Evolutionary conservation across 306 rosid genomes (phyloP).

Genomic region (Biancaea sappan): DNA sequence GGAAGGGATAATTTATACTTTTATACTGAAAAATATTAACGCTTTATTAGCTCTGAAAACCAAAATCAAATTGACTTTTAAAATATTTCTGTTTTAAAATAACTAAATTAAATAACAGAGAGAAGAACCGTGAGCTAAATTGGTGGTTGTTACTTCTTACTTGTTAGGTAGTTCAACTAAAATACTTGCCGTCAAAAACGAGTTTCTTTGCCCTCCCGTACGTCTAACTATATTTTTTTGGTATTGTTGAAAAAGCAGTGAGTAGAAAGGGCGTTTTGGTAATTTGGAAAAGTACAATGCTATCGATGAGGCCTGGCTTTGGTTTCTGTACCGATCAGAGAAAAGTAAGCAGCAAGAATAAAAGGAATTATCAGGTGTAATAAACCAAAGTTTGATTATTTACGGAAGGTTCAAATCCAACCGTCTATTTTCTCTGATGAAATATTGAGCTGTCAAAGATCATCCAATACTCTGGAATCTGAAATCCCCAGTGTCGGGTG

Average conservation of each 20-base stretch:
- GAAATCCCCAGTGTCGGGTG: not conserved
- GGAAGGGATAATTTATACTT: conserved; percentile 44
- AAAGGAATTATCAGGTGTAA: conserved; percentile 36
- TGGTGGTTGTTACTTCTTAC: conserved; percentile 51
- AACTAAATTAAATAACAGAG: conserved; percentile 6
- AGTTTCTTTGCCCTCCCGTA: conserved; percentile 41
- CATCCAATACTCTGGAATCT: not conserved
- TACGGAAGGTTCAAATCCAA: not conserved
- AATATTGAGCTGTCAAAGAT: not conserved
- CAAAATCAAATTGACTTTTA: not conserved
- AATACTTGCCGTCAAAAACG: conserved; percentile 65
- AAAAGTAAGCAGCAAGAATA: conserved; percentile 30
- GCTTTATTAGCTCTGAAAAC: conserved; percentile 34
- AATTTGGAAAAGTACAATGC: conserved; percentile 15
- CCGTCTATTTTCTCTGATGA: conserved; percentile 13
- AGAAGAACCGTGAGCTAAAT: conserved; percentile 38
- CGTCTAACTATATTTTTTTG: no score
- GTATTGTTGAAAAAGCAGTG: no score
- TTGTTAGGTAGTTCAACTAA: conserved; percentile 67
- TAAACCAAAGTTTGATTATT: not conserved
- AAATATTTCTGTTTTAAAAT: not conserved
- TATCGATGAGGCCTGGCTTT: conserved; percentile 29
- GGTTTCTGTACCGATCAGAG: conserved; percentile 29
- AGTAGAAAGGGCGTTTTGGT: conserved; percentile 27
- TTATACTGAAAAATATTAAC: conserved; percentile 46